Base-by-base conservation (phyloP, 352 stramenopile species). In the Pythium biforme region DNA sequence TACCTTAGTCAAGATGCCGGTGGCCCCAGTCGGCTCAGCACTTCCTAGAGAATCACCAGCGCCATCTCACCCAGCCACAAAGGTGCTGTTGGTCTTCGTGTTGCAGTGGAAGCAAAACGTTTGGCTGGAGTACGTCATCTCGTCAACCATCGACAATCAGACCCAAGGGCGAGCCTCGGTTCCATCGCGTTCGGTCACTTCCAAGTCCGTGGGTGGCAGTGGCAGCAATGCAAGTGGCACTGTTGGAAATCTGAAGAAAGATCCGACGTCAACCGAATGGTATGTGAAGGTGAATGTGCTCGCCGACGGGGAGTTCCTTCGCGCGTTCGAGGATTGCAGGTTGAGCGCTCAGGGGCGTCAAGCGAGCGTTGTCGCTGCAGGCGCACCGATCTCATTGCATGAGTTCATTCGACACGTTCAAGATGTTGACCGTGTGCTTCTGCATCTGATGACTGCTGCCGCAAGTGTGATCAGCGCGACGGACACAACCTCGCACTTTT, bases 71-170 rank as follows among this genome's bases (percentile, higher is more conserved):
- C 27, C 40, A 9, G 66, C 83, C 14, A 88, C 74, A 3, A 91
- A 94, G 49, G 79, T 94, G 37, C 59, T 90, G 26, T 69, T 95
- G 50, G 83, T 94, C 8, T 96, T 93, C 43, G 69, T 94, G 39
- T 59, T 96, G 20, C 74, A 96, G 55, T 96, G 88, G 88, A 94
- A 94, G 56, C 81, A 92, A 41, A 90, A 94, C 56, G 82, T 96
- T 40, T 96, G 88, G 86, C 68, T 96, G 23, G 86, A 96, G 69
- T 96, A 96, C 50, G 84, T 94, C 19, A 76, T 95, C 4, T 81
- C 83, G 4, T 81, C 80, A 19, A 90, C 84, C 1, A 90, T 74
- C 14, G 78, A 89, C 2, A 69, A 66, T n/a, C 54, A 63, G 12
- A 23, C 48, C n/a, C 39, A 49, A 14, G 55, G 48, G 7, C 55